Evolutionary conservation across 2,329 filamentous ascomycete genomes (phyloP), one percentile per base, ranked within the genome.

Genomic region (Colletotrichum cordylinicola): DNA sequence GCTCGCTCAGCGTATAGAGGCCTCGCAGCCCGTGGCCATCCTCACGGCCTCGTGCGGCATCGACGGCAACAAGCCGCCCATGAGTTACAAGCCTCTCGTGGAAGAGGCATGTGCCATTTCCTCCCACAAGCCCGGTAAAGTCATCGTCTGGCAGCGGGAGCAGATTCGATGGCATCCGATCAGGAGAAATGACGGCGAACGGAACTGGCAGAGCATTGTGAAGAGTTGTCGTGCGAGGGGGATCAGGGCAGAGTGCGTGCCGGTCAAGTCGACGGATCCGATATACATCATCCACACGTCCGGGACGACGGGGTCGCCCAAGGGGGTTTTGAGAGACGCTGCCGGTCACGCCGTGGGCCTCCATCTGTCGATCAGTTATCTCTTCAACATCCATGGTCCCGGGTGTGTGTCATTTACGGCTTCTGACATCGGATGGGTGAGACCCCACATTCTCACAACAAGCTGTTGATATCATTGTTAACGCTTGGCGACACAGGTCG

Each of bases 241-340:
- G 0, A 79, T 96, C 43, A 93, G 90, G 80, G 94, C 94, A 1
- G 93, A 89, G 8, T 94, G 94, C 73, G 95, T 98, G 15, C 92
- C 96, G 0, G 92, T 98, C 3, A 92, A 90, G 77, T 95, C 94
- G 68, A 93, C 90, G 9, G 95, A 98, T 79, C 91, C 91, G 1
- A 86, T 98, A n/a, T 98, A 98, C 84, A 94, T 98, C 79, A 98
- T 98, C 74, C 96, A 98, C 82, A 98, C 95, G 1, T 95, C 93
- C 67, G 93, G 95, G 15, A 98, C 95, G 0, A 98, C 95, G 0
- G 95, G 95, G 2, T 84, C 92, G 9, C 95, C 95, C 0, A 98
- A 98, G 84, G 95, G 95, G 1, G 95, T 98, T 0, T 83, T 97
- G 18, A 90, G 96, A 56, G 93, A 97, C 81, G 94, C 95, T 2